Evolutionary conservation across 2,329 filamentous ascomycete genomes (phyloP), one percentile per base, ranked within the genome.

Genomic region (Colletotrichum sp.): DNA sequence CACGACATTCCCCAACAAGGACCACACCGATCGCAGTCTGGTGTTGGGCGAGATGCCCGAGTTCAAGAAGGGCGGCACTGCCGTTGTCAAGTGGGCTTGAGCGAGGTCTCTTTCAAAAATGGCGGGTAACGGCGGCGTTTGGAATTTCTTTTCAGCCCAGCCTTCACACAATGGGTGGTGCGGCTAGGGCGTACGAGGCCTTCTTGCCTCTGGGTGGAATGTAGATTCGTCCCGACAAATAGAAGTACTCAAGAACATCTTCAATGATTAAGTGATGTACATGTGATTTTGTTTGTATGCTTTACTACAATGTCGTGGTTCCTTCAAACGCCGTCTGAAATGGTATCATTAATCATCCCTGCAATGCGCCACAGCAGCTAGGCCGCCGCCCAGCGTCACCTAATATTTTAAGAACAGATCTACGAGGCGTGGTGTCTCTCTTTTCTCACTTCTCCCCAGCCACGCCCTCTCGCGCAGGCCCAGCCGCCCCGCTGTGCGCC

Each of bases 1-100:
- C 76, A 97, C 94, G 0, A 96, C 94, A 0, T 97, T 97, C 82
- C 94, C 94, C 6, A 95, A 91, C 79, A 95, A 95, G 84, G 93
- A 96, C 68, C 90, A 96, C 76, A 92, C 88, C 3, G 93, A 97
- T 79, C 92, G 92, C 82, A 83, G 81, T 11, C 78, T 90, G 65
- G 86, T 89, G 2, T 80, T 93, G 33, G 89, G 90, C 8, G 90
- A 93, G 27, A 87, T 92, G 83, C 76, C 87, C 31, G 91, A 93
- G 80, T 92, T 93, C 79, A 93, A 90, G 85, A 89, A 88, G 81
- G 91, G 91, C 15, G 91, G 91, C 24, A 92, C 89, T 1, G 91
- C 90, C 3, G 88, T 93, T 47, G 91, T 93, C 54, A 93, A 93
- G 84, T 90, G 88, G 88, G 77, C 81, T 74, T 76, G 27, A 65